These are phyloP conservation scores for Venturia pyrina DNA, from an alignment of 2,329 filamentous ascomycete genomes.

Conservation along the genomic window DNA sequence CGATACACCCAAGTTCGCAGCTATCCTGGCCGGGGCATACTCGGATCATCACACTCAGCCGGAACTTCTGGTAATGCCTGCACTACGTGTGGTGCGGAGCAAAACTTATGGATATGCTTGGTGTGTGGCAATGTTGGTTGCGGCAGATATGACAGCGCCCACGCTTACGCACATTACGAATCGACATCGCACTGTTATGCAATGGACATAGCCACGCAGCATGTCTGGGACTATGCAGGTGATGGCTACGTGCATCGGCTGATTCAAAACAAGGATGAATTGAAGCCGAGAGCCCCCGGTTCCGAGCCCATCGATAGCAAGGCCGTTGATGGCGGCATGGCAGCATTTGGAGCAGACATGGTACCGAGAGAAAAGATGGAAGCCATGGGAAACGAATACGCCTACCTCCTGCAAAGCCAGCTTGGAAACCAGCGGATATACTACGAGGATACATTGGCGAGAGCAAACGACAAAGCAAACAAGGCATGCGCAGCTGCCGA, in stretches of 20 bases:
- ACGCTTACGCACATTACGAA: constrained; percentile 90
- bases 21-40: constrained; percentile 19
- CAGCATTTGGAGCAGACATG: constrained; percentile 46
- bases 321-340: constrained; percentile 34
- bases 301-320: constrained; percentile 28
- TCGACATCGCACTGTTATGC: constrained; percentile 82
- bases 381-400: constrained; percentile 86
- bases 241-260: constrained; percentile 94
- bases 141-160: constrained; percentile 85
- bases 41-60: constrained; percentile 22
- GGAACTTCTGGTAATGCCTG: constrained; percentile 61
- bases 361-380: constrained; percentile 63
- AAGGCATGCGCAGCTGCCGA: constrained; percentile 61
- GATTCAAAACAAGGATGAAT: constrained; percentile 64
- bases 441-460: constrained; percentile 85
- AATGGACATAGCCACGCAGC: constrained; percentile 84
- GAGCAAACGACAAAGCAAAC: constrained; percentile 80
- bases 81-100: constrained; percentile 65
- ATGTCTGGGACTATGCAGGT: constrained; percentile 95
- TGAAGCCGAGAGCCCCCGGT: constrained; percentile 68
- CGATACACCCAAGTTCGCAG: constrained; percentile 66
- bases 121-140: constrained; percentile 91
- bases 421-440: constrained; percentile 87
- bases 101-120: constrained; percentile 90
- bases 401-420: constrained; percentile 83